Evolutionary conservation across 306 rosid species (phyloP).

Genomic region (Gastrolobium bilobum): DNA sequence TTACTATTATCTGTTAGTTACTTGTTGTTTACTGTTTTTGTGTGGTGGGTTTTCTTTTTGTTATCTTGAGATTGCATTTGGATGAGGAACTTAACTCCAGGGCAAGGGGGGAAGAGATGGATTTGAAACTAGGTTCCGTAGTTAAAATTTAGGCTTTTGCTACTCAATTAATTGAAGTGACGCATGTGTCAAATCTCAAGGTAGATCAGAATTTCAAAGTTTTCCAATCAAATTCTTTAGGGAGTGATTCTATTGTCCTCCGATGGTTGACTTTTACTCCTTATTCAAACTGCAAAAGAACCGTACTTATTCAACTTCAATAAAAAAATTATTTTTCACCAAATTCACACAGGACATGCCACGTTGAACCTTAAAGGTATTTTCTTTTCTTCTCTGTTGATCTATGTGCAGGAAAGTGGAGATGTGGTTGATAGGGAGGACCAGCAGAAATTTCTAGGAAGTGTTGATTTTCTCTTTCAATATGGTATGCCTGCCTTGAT

Average conservation of each 20-base stretch:
- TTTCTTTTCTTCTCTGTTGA: conserved; percentile 28
- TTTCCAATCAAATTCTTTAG: conserved; percentile 2
- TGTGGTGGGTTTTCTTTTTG: not conserved
- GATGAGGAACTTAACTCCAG: conserved; percentile 31
- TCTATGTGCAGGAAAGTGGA: conserved; percentile 71
- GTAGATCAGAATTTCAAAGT: conserved; percentile 33
- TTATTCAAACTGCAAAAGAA: conserved; percentile 8
- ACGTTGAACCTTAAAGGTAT: conserved; percentile 27
- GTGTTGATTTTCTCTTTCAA: conserved; percentile 78
- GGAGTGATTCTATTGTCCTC: conserved; percentile 21
- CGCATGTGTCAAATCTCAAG: conserved; percentile 11
- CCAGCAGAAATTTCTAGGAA: conserved; percentile 87
- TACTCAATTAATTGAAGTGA: not conserved
- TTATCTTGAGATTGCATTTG: conserved; percentile 14
- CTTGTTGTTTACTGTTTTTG: not conserved
- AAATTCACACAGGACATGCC: conserved; percentile 6
- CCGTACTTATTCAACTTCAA: conserved; percentile 1
- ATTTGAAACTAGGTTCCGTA: conserved; percentile 26
- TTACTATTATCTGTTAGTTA: conserved; percentile 22
- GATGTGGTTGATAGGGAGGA: conserved; percentile 75
- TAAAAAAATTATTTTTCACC: conserved; percentile 31
- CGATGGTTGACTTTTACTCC: conserved; percentile 9
- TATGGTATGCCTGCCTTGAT: conserved; percentile 76
- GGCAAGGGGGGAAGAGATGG: not conserved
- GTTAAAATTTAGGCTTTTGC: conserved; percentile 38